These are phyloP conservation scores for Verticillium tricorpus DNA, from an alignment of 2,329 filamentous ascomycete species.

Conservation along the genomic window DNA sequence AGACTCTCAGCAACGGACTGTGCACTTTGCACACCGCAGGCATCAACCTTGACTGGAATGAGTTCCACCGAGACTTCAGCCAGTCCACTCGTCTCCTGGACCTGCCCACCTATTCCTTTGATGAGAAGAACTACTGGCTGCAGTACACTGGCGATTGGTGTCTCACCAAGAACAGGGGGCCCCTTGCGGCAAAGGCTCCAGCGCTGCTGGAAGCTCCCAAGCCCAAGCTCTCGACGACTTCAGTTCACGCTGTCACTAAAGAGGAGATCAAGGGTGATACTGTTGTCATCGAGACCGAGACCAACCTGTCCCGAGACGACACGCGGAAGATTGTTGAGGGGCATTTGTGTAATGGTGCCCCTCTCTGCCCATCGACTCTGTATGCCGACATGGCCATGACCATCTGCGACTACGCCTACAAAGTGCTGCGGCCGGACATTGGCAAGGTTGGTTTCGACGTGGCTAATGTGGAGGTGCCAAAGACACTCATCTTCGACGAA, in stretches of 20 bases:
- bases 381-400: constrained; percentile 63
- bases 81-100: constrained; percentile 44
- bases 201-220: constrained; percentile 34
- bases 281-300: constrained; percentile 58
- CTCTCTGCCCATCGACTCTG: constrained; percentile 57
- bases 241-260: constrained; percentile 59
- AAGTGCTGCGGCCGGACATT: constrained; percentile 52
- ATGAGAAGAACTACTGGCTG: constrained; percentile 68
- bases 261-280: constrained; percentile 59
- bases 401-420: constrained; percentile 58
- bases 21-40: constrained; percentile 56
- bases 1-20: constrained; percentile 54
- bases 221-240: constrained; percentile 58
- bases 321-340: constrained; percentile 56
- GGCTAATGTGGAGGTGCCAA: constrained; percentile 61
- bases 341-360: constrained; percentile 63
- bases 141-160: constrained; percentile 65
- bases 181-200: constrained; percentile 25
- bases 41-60: constrained; percentile 63
- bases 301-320: constrained; percentile 60
- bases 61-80: constrained; percentile 55
- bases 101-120: constrained; percentile 67
- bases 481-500: constrained; percentile 59
- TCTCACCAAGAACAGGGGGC: constrained; percentile 62
- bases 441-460: constrained; percentile 59